Evolutionary conservation across 176 grass and related monocot species (phyloP), one percentile per base, ranked within the genome.

Genomic region (Luzula sylvatica): DNA sequence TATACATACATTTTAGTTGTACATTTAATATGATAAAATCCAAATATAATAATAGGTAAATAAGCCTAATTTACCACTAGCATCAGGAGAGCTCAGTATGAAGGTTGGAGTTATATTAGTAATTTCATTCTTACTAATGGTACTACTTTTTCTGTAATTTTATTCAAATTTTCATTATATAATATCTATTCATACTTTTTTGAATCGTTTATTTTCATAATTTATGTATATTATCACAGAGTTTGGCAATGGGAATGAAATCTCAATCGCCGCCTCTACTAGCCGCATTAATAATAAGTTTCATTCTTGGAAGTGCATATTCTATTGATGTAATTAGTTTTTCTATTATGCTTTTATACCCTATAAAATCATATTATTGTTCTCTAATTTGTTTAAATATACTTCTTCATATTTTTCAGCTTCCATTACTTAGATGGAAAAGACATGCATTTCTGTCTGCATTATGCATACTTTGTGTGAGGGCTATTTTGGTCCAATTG

Each of bases 301-400:
- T 88, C 74, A n/a, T 95, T 66, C 83, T 95, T 46, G 80, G 90
- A 82, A 86, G 66, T 64, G 80, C 73, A 50, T 95, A 95, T 64
- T 95, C 89, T 1, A 76, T 95, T 49, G 57, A 95, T 54, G 80
- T 88, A 70, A 70, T 76, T 73, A 56, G 40, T 38, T 15, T 8
- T 26, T 9, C 14, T n/a, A 27, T 32, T 42, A 29, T 38, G 3
- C 6, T 20, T 48, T 22, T 41, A 54, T 23, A 53, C 5, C 12
- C 12, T 24, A 46, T 0, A 35, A n/a, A 11, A 41, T 70, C 61
- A 6, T 58, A 48, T 68, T 16, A 17, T 8, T 60, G 4, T 66
- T 61, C 20, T 26, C 12, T 38, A 9, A 1, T 42, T n/a, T 7
- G 55, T 1, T 16, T 7, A 41, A 9, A 27, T 26, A 8, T 32